Evolutionary conservation across 352 stramenopile genomes (phyloP).

Genomic region (Phytopythium delawarense): DNA sequence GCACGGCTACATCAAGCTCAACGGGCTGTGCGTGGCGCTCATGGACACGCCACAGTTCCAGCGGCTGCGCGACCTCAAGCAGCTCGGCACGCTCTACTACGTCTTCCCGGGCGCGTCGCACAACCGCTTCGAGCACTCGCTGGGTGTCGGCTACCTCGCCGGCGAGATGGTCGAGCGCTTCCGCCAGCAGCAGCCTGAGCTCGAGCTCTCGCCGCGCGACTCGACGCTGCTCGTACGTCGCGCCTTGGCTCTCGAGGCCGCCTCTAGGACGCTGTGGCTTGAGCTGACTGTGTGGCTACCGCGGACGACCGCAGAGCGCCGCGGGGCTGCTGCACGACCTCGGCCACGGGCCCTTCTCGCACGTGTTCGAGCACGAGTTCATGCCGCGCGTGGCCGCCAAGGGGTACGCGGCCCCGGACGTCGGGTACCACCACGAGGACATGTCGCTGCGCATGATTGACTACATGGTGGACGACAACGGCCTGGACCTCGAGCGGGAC

Average conservation of each 20-base stretch:
- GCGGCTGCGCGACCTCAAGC: slow-evolving; percentile 92
- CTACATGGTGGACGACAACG: slow-evolving; percentile 76
- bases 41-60: slow-evolving; percentile 94
- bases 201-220: slow-evolving; percentile 90
- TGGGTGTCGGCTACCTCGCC: slow-evolving; percentile 94
- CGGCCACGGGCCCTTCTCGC: slow-evolving; percentile 94
- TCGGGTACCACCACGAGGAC: slow-evolving; percentile 74
- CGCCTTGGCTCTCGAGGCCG: too few relatives aligned
- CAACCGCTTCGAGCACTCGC: slow-evolving; percentile 94
- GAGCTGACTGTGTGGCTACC: not conserved
- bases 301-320: slow-evolving; percentile 35
- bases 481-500: slow-evolving; percentile 65
- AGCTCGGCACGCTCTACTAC: slow-evolving; percentile 90
- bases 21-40: slow-evolving; percentile 71
- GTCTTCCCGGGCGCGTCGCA: slow-evolving; percentile 88
- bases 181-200: slow-evolving; percentile 76
- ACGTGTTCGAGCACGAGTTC: slow-evolving; percentile 94
- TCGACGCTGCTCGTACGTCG: slow-evolving; percentile 39
- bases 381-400: slow-evolving; percentile 54
- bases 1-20: slow-evolving; percentile 79
- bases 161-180: slow-evolving; percentile 86
- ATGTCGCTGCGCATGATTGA: slow-evolving; percentile 82
- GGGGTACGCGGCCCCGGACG: slow-evolving; percentile 18
- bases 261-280: not conserved
- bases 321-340: slow-evolving; percentile 84